Evolutionary conservation across 306 rosid genomes (phyloP).

Genomic region (Trichosanthes cucumerina): DNA sequence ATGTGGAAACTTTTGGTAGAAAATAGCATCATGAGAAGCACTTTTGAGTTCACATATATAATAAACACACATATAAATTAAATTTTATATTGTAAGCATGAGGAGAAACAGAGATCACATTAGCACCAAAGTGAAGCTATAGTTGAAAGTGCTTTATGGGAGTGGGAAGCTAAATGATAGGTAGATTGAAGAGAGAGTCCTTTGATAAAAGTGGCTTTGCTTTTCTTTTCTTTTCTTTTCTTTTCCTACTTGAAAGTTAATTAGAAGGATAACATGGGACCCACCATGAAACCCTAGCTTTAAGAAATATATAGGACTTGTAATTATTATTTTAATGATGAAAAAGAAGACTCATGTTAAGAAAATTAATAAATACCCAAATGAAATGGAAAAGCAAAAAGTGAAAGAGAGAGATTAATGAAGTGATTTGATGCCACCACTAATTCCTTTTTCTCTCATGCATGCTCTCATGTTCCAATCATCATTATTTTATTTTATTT

Average conservation of each 20-base stretch:
- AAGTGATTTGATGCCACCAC: background rate
- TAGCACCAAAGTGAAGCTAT: constrained; percentile 24
- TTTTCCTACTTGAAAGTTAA: constrained; percentile 28
- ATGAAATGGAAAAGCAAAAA: constrained; percentile 2
- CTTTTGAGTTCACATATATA: background rate
- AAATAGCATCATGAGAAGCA: background rate
- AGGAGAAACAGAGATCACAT: constrained; percentile 28
- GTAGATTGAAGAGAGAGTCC: constrained; percentile 18
- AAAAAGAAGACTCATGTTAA: constrained; percentile 4
- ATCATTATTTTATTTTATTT: background rate
- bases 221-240: too few relatives aligned
- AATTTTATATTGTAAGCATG: constrained; percentile 16
- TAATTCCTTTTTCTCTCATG: background rate
- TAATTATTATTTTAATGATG: constrained; percentile 32
- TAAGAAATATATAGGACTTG: constrained; percentile 14
- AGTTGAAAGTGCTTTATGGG: constrained; percentile 18
- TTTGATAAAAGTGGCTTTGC: constrained; percentile 33
- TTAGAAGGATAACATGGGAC: constrained; percentile 20
- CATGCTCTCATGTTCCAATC: background rate
- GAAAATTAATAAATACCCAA: background rate
- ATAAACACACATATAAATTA: background rate
- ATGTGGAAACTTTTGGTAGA: constrained; percentile 15
- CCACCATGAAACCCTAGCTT: constrained; percentile 28
- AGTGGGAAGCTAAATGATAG: constrained; percentile 54
- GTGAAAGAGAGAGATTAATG: background rate